phyloP scores from a whole-genome alignment of 768 basidiomycete genomes.

The Tephrocybe sp. region DNA sequence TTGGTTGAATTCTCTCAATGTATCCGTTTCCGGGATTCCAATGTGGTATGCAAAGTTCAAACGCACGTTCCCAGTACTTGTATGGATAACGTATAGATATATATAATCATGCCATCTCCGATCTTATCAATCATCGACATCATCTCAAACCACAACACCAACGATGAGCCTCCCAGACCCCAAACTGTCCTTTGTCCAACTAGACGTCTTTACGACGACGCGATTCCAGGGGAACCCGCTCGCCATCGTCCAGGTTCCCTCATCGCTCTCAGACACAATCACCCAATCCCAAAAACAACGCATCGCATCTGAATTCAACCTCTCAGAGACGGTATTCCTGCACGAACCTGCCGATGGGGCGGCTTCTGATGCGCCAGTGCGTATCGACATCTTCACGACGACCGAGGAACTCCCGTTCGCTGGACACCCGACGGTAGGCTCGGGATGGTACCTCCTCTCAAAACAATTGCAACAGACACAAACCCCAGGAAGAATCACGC shows the following conservation, averaged over 20 bases:
- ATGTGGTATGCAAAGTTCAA: too few species aligned
- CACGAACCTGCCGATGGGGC: constrained; percentile 27
- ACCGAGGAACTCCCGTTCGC: constrained; percentile 41
- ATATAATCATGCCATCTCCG: too few species aligned
- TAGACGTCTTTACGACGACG: constrained; percentile 42
- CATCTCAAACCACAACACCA: too few species aligned
- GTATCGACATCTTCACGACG: constrained; percentile 41
- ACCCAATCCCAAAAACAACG: constrained; percentile 37
- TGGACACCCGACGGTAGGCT: constrained; percentile 42
- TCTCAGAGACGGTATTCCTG: constrained; percentile 46
- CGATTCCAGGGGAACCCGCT: constrained; percentile 42
- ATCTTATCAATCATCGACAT: too few species aligned
- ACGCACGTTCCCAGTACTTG: too few species aligned
- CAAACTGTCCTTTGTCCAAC: constrained; percentile 26
- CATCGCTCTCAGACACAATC: constrained; percentile 15
- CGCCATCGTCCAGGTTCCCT: constrained; percentile 38
- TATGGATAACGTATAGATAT: too few species aligned
- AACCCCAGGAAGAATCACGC: constrained; percentile 26
- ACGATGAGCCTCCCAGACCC: too few species aligned
- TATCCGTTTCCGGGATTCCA: too few species aligned
- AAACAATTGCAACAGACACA: too few species aligned
- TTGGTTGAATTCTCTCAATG: too few species aligned
- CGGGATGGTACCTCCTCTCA: constrained; percentile 39
- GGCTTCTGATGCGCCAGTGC: constrained; percentile 18
- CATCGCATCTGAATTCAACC: constrained; percentile 47